Evolutionary conservation across 2,329 filamentous ascomycete species (phyloP), one percentile per base, ranked within the genome.

Genomic region (Cercospora sp.): DNA sequence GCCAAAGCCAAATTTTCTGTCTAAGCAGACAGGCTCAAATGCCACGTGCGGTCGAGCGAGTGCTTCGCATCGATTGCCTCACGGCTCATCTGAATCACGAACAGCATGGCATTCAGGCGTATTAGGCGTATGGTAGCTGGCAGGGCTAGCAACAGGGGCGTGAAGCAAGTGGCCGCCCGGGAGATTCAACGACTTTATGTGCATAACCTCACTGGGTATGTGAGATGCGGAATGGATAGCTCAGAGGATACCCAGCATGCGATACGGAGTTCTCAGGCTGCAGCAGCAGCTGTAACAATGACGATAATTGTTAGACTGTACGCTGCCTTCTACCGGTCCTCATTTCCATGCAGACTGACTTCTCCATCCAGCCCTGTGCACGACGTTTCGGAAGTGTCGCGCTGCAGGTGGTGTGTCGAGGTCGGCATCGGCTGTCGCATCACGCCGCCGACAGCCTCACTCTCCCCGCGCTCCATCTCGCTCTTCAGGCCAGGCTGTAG

Each of bases 1-100:
- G 95, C 95, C 66, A 98, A 96, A 87, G 92, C 95, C 76, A 99
- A 97, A 86, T 92, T 93, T 81, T 85, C 87, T 61, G 93, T 93
- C 77, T 97, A 58, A 90, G 72, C 69, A 65, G 20, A 33, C 36
- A 39, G 39, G 18, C 63, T 62, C 39, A 39, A 42, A 31, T 23
- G 33, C 57, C 39, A 36, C 51, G 66, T 51, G 60, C 57, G 7
- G 55, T 62, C 20, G 36, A 61, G 23, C 65, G 61, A 63, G 23
- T 23, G 30, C 60, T 60, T 60, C 51, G 53, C 63, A 45, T 59
- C 31, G 67, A 59, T n/a, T 39, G 23, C 39, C 39, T 59, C 26
- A 59, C 23, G 62, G 66, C 26, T 67, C 23, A 64, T 58, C 65
- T 65, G 53, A 68, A 58, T 65, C 64, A 53, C 66, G 61, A 66